A percentile compares a stretch with the other conserved stretches of the same genome.
phyloP scores from a whole-genome alignment of 306 rosid species.

The Hippophae gyantsensis region DNA sequence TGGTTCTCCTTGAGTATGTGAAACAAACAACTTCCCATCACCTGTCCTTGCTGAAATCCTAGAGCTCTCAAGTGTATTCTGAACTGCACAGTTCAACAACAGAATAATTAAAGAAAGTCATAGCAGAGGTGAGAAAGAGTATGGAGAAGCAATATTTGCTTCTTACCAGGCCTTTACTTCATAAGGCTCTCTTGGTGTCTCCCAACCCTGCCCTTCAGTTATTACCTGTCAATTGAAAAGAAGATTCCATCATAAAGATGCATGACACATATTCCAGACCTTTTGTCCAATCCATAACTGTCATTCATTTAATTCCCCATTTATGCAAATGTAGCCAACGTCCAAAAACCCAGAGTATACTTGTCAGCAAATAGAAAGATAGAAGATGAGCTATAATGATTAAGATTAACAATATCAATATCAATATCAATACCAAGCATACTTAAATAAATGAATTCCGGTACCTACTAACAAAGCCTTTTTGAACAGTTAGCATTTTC shows the following conservation, averaged over 20 bases:
- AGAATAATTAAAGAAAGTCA: neutral
- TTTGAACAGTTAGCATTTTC: no score
- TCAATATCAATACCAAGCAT: no score
- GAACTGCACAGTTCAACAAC: slow-evolving; percentile 8
- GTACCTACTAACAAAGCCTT: no score
- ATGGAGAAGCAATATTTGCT: slow-evolving; percentile 5
- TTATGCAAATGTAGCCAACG: no score
- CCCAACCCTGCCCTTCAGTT: slow-evolving; percentile 92
- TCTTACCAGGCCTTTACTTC: slow-evolving; percentile 94
- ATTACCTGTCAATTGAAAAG: slow-evolving; percentile 39
- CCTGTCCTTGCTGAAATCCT: slow-evolving; percentile 81
- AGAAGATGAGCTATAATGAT: no score
- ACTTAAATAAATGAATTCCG: no score
- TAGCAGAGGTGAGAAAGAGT: neutral
- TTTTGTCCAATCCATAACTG: no score
- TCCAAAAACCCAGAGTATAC: no score
- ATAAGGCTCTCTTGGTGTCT: slow-evolving; percentile 91
- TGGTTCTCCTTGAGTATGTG: slow-evolving; percentile 65
- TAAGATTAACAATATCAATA: no score
- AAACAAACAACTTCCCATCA: slow-evolving; percentile 55
- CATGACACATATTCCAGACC: neutral
- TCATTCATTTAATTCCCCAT: no score
- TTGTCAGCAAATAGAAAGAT: no score
- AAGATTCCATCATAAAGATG: slow-evolving; percentile 11
- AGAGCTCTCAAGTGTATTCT: slow-evolving; percentile 16